Percentiles rank a stretch among this genome's conserved stretches.
phyloP scores from a whole-genome alignment of 176 grass and related monocot genomes.

The Lolium rigidum region DNA sequence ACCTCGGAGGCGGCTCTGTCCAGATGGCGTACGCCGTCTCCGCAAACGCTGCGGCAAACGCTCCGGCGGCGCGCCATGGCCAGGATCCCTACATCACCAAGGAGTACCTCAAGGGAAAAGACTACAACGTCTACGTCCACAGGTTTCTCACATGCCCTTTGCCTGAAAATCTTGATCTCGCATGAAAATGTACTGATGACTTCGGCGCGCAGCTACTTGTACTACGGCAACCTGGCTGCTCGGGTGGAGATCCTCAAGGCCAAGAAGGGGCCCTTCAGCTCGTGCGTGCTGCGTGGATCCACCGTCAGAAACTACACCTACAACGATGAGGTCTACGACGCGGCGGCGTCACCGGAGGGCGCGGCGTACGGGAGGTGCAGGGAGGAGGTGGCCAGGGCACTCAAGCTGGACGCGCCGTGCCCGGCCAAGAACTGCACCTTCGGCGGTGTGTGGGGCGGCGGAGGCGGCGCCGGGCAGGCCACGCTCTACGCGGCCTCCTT shows the following conservation, averaged over 20 bases:
- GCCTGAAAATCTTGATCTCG: no score
- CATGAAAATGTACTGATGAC: no score
- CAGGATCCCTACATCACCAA: neutral
- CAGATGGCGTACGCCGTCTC: constrained; percentile 9
- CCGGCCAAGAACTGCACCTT: neutral
- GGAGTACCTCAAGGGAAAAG: no score
- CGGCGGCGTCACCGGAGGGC: neutral
- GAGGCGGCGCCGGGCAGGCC: neutral
- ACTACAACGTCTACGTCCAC: neutral
- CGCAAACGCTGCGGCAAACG: neutral
- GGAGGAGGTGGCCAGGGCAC: neutral
- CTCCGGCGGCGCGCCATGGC: neutral
- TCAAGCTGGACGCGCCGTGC: neutral
- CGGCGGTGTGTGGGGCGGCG: neutral
- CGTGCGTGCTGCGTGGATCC: constrained; percentile 56
- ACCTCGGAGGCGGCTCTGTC: neutral
- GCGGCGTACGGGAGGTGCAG: neutral
- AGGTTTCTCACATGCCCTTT: neutral
- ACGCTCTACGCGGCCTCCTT: neutral
- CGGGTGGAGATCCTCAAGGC: constrained; percentile 53
- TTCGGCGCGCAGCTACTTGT: constrained; percentile 49
- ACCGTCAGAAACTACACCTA: neutral
- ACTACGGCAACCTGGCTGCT: constrained; percentile 52
- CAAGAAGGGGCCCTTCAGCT: constrained; percentile 36
- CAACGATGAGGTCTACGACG: neutral